These are phyloP conservation scores for Luzula sylvatica DNA, from an alignment of 176 grass and related monocot genomes.

Conservation along the genomic window DNA sequence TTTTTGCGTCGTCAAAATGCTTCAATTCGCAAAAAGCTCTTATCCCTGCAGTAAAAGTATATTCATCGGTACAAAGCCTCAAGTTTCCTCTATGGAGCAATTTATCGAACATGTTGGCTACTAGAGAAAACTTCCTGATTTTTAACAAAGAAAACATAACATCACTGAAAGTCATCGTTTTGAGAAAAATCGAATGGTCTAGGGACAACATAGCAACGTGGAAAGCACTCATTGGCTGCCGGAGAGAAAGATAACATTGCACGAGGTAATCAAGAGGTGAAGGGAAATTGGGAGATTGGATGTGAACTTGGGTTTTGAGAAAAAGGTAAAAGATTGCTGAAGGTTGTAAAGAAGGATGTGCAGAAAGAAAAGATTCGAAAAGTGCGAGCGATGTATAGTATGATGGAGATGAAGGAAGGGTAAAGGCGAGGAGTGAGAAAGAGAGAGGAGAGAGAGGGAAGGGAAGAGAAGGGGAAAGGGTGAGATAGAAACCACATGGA, in stretches of 20 bases:
- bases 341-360: constrained; percentile 8
- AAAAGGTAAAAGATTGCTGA: not conserved
- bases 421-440: constrained; percentile 15
- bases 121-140: constrained; percentile 39
- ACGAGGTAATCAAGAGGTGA: constrained; percentile 16
- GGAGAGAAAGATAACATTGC: constrained; percentile 29
- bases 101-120: constrained; percentile 48
- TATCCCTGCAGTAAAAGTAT: constrained; percentile 43
- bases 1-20: constrained; percentile 26
- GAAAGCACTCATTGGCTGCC: constrained; percentile 33
- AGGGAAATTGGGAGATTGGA: constrained; percentile 1
- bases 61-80: constrained; percentile 28
- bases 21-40: constrained; percentile 38
- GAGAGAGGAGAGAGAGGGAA: constrained; percentile 11
- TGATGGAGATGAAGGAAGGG: not conserved
- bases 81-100: constrained; percentile 14
- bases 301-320: constrained; percentile 1
- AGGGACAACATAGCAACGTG: constrained; percentile 24
- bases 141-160: constrained; percentile 35
- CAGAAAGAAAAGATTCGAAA: constrained; percentile 2
- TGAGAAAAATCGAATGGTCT: constrained; percentile 17
- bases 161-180: constrained; percentile 36
- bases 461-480: not conserved
- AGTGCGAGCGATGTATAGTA: not conserved
- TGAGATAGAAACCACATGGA: constrained; percentile 24